Evolutionary conservation across 1,284 basidiomycete genomes (phyloP).

Genomic region (Entoloma clypeatum): DNA sequence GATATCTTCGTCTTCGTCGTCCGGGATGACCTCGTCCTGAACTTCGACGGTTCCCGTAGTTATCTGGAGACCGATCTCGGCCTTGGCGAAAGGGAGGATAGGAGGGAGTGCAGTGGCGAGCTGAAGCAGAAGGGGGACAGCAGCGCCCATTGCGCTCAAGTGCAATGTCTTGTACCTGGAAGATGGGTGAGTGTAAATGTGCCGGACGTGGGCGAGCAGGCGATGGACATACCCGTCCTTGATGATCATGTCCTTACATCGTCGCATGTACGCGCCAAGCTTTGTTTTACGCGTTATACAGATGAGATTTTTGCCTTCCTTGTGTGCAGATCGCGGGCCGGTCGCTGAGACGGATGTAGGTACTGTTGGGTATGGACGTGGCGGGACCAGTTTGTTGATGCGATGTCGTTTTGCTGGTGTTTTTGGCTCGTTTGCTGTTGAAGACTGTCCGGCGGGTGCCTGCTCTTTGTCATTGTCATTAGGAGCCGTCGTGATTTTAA

Average conservation of each 20-base stretch:
- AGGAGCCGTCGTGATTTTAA: neutral
- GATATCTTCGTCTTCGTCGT: constrained; percentile 72
- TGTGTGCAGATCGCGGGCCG: constrained; percentile 73
- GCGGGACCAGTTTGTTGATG: constrained; percentile 65
- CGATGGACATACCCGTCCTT: constrained; percentile 64
- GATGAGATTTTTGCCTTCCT: constrained; percentile 74
- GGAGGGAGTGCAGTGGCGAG: constrained; percentile 70
- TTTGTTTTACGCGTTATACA: constrained; percentile 78
- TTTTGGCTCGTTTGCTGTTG: constrained; percentile 9
- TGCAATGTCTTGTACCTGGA: constrained; percentile 72
- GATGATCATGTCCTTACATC: constrained; percentile 73
- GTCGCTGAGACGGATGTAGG: constrained; percentile 72
- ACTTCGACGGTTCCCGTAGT: constrained; percentile 75
- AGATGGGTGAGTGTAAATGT: constrained; percentile 8
- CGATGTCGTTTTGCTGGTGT: constrained; percentile 29
- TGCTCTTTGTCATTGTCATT: neutral
- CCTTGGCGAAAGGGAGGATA: constrained; percentile 64
- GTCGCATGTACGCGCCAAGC: constrained; percentile 70
- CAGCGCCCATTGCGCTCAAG: constrained; percentile 82
- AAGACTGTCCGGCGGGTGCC: constrained; percentile 2
- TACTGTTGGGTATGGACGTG: constrained; percentile 73
- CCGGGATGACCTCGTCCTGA: constrained; percentile 74
- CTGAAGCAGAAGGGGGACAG: constrained; percentile 78
- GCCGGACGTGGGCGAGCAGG: constrained; percentile 2
- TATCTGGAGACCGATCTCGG: constrained; percentile 67